A percentile compares a stretch with the other conserved stretches of the same genome.
These are phyloP conservation scores for carrot (Daucus carota) DNA, from an alignment of 129 eudicot genomes.

Conservation along the genomic window DH1_v3.0 NC_030381.2:5801501-5802000, in stretches of 20 bases:
- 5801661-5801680: conserved; percentile 49
- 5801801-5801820: background rate
- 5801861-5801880: background rate
- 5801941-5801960: background rate
- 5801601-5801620: conserved; percentile 54
- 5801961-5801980: background rate
- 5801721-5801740: conserved; percentile 66
- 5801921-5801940: background rate
- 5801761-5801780: background rate
- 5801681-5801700: conserved; percentile 79
- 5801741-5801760: background rate
- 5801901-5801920: background rate
- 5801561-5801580: conserved; percentile 83
- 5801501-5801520: conserved; percentile 87
- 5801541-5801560: conserved; percentile 88
- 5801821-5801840: background rate
- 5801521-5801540: conserved; percentile 77
- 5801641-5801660: conserved; percentile 68
- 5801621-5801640: conserved; percentile 79
- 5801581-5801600: conserved; percentile 83
- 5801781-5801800: background rate
- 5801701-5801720: conserved; percentile 36
- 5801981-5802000: background rate
- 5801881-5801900: background rate
- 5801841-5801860: background rate